Evolutionary conservation across 805 yeast species (phyloP).

Genomic region (Priceomyces fermenticarens): DNA sequence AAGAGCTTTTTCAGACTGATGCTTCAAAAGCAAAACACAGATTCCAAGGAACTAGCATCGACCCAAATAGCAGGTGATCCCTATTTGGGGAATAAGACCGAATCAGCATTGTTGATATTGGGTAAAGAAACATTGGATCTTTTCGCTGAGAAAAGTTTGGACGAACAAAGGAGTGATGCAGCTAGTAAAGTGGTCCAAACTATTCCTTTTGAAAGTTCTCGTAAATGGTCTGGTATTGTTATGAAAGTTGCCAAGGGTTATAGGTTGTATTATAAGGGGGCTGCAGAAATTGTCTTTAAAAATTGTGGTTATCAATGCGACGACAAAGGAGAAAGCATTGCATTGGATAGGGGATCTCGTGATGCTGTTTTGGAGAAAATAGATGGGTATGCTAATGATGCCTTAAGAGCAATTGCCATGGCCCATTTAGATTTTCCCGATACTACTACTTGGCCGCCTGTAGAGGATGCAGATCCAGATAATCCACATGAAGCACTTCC

Average conservation of each 20-base stretch:
- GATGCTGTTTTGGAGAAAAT: conserved; percentile 29
- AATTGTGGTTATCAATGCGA: conserved; percentile 47
- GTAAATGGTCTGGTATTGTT: conserved; percentile 90
- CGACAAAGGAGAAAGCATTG: conserved; percentile 21
- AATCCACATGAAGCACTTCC: conserved; percentile 22
- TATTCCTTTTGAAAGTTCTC: conserved; percentile 86
- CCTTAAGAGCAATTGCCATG: conserved; percentile 84
- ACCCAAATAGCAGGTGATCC: conserved; percentile 43
- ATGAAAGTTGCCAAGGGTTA: conserved; percentile 48
- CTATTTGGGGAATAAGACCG: conserved; percentile 91
- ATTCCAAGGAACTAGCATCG: no score
- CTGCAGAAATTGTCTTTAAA: conserved; percentile 80
- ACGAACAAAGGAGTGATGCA: conserved; percentile 27
- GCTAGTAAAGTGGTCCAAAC: conserved; percentile 52
- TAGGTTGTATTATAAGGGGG: conserved; percentile 82
- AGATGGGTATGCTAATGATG: conserved; percentile 65
- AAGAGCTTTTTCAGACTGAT: conserved; percentile 27
- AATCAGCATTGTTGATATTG: conserved; percentile 75
- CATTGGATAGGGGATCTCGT: conserved; percentile 28
- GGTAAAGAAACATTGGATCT: conserved; percentile 58
- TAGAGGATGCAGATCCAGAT: conserved; percentile 28
- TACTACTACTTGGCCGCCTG: conserved; percentile 64
- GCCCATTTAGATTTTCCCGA: conserved; percentile 71
- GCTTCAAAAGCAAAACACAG: conserved; percentile 9
- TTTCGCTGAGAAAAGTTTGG: conserved; percentile 42